Base-by-base conservation (phyloP, 768 basidiomycete genomes). In the Pleurotus platypus region DNA sequence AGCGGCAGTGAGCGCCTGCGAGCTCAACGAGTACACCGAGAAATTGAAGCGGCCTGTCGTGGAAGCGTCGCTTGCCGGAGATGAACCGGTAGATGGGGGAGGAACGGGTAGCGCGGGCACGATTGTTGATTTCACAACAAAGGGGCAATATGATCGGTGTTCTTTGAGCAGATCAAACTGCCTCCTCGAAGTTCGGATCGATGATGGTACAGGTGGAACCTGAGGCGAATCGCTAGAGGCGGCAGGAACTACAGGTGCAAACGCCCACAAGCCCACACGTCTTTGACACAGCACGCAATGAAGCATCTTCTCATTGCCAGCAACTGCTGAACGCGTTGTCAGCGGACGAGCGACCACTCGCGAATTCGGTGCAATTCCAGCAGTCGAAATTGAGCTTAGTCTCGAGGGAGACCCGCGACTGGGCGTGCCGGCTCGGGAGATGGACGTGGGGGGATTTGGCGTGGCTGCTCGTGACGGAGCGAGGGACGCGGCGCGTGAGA, bases 121-220 rank as follows among this genome's bases (percentile, higher is more conserved):
- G 2, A 75, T 64, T 2, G 87, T 90, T 5, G 88, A 89, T 12
- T 81, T 79, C 37, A 87, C 84, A 26, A 90, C 81, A 60, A 91
- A 93, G n/a, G 91, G 91, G 62, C 92, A 93, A 62, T 89, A 91
- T 2, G 89, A 87, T 24, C 91, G 80, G 66, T 93, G 92, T 68
- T 94, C 91, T 63, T 85, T 87, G 47, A 92, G 68, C 38, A 92
- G 65, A 66, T 94, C 90, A 54, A 93, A 83, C 18, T 80, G 81
- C 53, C 89, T 67, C 43, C 71, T 72, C 60, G 61, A 72, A 8
- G 66, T 70, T n/a, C 70, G 61, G 11, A 69, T 62, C 51, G 63
- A 56, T 58, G 62, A 20, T 40, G 61, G 13, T 3, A 67, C 51
- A 13, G 57, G 37, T 46, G 27, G 43, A 45, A 40, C 20, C 11